Evolutionary conservation across 1,284 basidiomycete species (phyloP).

Genomic region (Cutaneotrichosporon dermatis): DNA sequence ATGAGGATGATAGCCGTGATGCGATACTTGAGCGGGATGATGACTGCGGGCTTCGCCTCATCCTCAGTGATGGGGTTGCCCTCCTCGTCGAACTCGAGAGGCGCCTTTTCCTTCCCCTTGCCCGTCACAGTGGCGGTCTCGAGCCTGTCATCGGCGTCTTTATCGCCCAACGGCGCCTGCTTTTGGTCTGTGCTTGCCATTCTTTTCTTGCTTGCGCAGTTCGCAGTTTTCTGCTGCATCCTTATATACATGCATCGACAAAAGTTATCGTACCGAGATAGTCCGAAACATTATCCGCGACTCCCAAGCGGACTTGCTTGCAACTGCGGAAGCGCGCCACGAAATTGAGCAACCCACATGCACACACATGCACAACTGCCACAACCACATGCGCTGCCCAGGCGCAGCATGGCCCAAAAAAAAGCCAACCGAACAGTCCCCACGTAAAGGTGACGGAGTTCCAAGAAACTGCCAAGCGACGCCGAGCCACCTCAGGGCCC

Average conservation of each 20-base stretch:
- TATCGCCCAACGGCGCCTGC: background rate
- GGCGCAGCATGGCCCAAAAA: too few species aligned
- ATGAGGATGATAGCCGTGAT: conserved; percentile 31
- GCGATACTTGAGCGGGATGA: conserved; percentile 13
- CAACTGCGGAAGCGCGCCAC: too few species aligned
- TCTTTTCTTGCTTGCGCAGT: background rate
- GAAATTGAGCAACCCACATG: too few species aligned
- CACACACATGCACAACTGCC: too few species aligned
- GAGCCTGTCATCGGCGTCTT: background rate
- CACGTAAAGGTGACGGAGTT: too few species aligned
- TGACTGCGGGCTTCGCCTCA: background rate
- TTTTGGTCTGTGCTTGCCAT: background rate
- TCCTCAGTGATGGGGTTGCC: background rate
- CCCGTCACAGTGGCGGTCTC: background rate
- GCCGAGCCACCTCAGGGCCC: too few species aligned
- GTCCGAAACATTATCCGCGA: too few species aligned
- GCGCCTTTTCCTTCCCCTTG: background rate
- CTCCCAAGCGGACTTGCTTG: too few species aligned
- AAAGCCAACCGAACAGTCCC: too few species aligned
- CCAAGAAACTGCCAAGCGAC: too few species aligned
- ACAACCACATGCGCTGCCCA: too few species aligned
- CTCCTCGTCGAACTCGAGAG: background rate
- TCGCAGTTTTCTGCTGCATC: background rate
- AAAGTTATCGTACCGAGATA: too few species aligned
- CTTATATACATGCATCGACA: background rate